phyloP scores from a whole-genome alignment of 1,284 basidiomycete species.

The Cutaneotrichosporon sp. region DNA sequence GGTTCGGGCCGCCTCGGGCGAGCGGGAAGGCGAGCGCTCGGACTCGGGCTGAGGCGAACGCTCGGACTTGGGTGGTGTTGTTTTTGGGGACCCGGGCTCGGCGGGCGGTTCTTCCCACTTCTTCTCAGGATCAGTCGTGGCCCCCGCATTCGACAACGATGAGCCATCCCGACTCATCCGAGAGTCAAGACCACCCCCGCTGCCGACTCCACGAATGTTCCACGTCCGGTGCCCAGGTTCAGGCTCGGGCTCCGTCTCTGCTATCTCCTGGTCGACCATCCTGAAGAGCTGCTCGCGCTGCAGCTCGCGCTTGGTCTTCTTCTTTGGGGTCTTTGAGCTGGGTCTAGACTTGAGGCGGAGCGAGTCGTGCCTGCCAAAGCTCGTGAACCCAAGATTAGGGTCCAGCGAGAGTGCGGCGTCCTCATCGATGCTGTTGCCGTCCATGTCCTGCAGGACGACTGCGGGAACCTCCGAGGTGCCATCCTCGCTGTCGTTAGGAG shows the following conservation, averaged over 20 bases:
- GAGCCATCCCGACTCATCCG: background rate
- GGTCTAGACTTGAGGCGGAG: constrained; percentile 22
- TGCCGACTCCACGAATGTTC: constrained; percentile 35
- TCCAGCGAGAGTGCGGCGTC: background rate
- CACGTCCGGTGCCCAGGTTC: constrained; percentile 12
- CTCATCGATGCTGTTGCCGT: constrained; percentile 1
- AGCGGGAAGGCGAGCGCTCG: background rate
- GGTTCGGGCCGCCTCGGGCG: constrained; percentile 2
- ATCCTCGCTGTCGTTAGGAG: background rate
- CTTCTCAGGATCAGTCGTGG: background rate
- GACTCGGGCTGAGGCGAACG: background rate
- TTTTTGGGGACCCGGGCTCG: background rate
- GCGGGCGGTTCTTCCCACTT: constrained; percentile 1
- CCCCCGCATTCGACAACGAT: background rate
- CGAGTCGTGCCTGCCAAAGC: constrained; percentile 43
- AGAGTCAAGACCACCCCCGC: constrained; percentile 13
- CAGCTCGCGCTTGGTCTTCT: constrained; percentile 49
- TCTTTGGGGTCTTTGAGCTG: constrained; percentile 13
- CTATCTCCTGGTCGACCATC: constrained; percentile 46
- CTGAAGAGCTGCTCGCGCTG: constrained; percentile 51
- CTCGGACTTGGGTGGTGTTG: background rate
- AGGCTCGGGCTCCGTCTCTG: constrained; percentile 17
- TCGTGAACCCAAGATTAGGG: constrained; percentile 31
- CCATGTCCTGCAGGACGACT: constrained; percentile 3
- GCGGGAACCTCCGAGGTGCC: background rate